phyloP scores from a whole-genome alignment of 139 green algal genomes.

The Chlorella sorokiniana region DNA sequence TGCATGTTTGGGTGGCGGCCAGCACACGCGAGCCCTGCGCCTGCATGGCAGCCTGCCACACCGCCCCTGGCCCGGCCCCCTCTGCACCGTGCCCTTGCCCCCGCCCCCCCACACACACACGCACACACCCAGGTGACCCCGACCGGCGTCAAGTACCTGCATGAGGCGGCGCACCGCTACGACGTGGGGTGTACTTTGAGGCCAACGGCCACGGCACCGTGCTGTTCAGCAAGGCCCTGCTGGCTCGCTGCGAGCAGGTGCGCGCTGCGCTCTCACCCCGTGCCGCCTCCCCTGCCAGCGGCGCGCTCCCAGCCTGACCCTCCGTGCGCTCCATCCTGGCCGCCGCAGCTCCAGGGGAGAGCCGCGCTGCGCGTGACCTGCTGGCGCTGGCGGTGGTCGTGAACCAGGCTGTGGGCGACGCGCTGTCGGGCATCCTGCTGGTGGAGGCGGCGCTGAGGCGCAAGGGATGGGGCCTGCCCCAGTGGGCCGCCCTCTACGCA shows the following conservation, averaged over 20 bases:
- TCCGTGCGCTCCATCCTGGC: not conserved
- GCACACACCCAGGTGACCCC: constrained; percentile 40
- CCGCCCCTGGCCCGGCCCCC: too few relatives aligned
- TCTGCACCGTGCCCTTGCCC: not conserved
- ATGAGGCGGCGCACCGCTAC: constrained; percentile 78
- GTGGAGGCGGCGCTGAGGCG: constrained; percentile 84
- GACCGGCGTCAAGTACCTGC: constrained; percentile 96
- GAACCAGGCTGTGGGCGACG: constrained; percentile 96
- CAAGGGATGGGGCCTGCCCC: constrained; percentile 57
- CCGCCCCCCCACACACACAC: too few relatives aligned
- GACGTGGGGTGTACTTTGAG: constrained; percentile 99
- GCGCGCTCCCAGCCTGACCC: not conserved
- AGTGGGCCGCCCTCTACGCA: constrained; percentile 87
- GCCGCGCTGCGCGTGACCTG: constrained; percentile 49
- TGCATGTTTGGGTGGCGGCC: too few relatives aligned
- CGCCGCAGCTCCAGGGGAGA: constrained; percentile 30
- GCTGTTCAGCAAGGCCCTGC: constrained; percentile 75
- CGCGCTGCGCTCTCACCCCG: too few relatives aligned
- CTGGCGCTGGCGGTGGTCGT: constrained; percentile 72
- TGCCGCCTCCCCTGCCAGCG: not conserved
- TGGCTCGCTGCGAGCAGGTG: constrained; percentile 60
- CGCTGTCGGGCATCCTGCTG: constrained; percentile 85
- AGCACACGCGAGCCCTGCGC: too few relatives aligned
- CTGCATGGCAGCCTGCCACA: too few relatives aligned
- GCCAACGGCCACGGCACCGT: constrained; percentile 97